Evolutionary conservation across 2,329 filamentous ascomycete species (phyloP), one percentile per base, ranked within the genome.

Genomic region (Fusarium longipes): DNA sequence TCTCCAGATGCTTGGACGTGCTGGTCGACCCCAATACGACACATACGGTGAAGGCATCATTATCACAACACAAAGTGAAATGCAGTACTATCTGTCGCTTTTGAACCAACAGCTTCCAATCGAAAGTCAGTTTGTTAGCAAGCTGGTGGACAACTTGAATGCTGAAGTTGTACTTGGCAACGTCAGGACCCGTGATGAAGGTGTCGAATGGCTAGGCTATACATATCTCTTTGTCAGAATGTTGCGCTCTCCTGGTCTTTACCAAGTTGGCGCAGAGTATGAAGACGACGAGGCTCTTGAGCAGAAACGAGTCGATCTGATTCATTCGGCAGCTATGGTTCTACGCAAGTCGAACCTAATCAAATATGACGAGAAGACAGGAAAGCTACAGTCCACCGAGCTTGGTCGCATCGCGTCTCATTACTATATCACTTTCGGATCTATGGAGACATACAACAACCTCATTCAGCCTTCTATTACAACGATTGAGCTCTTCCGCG

Each of bases 1-100:
- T 33, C 84, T 99, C 49, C 96, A 99, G 78, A 99, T 99, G 96
- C 89, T 99, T 74, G 96, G 96, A 75, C 93, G 96, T 85, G 96
- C 96, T 53, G 96, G 96, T 77, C 89, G 96, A 70, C 96, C 96
- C 27, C 96, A 99, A 75, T 99, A 93, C 76, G 96, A 99, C 77
- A 97, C 93, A 0, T 99, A 97, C 75, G 96, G 96, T 76, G 96
- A 99, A 79, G 96, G 96, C 77, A 98, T 99, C 74, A 98, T 99
- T 76, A 97, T 99, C 73, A 99, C 96, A 1, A 96, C 93, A 0
- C 95, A 98, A 76, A 86, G 86, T 48, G 96, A 99, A 80, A 93
- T 99, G 75, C 93, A 97, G 73, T 99, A 99, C 80, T 99, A 99
- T 74, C 87, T 99, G 20, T 98, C 95, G 1, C 84, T 99, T 33